A percentile compares a stretch with the other conserved stretches of the same genome.
phyloP scores from a whole-genome alignment of 2,329 filamentous ascomycete genomes.

The Arthroderma sp. region DNA sequence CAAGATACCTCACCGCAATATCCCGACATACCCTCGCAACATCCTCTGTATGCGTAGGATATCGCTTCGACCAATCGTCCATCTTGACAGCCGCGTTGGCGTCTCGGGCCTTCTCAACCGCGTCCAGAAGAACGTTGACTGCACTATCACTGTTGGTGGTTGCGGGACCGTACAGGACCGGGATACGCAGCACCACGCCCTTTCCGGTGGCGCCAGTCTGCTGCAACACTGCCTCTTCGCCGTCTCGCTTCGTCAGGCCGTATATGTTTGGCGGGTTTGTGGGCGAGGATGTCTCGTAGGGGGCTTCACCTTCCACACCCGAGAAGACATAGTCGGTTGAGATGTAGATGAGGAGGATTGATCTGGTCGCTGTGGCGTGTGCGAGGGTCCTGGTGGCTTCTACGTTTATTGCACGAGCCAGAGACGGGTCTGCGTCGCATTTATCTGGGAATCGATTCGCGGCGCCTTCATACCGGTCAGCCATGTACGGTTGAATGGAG shows the following conservation, averaged over 20 bases:
- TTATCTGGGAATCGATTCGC: conserved; percentile 81
- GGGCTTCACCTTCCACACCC: conserved; percentile 68
- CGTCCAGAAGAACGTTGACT: conserved; percentile 67
- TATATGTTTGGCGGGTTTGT: conserved; percentile 69
- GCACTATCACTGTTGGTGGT: conserved; percentile 64
- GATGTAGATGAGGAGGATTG: conserved; percentile 46
- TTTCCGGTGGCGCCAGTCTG: conserved; percentile 41
- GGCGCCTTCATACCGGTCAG: conserved; percentile 47
- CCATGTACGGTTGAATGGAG: conserved; percentile 7
- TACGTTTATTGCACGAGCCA: conserved; percentile 62
- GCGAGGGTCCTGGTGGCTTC: conserved; percentile 57
- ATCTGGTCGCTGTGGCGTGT: conserved; percentile 47
- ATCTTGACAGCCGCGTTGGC: conserved; percentile 52
- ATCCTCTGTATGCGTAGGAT: conserved; percentile 82
- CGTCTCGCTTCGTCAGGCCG: conserved; percentile 60
- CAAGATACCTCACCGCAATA: conserved; percentile 57
- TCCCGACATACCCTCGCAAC: conserved; percentile 68
- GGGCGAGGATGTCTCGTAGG: conserved; percentile 55
- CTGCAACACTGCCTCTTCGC: conserved; percentile 55
- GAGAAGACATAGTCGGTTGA: conserved; percentile 70
- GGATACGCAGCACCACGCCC: conserved; percentile 64
- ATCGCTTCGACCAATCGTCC: conserved; percentile 76
- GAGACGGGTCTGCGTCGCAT: conserved; percentile 66
- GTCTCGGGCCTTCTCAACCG: conserved; percentile 61
- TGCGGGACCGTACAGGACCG: conserved; percentile 70